A percentile compares a stretch with the other conserved stretches of the same genome.
These are phyloP conservation scores for Furcasterigmium furcatum DNA, from an alignment of 2,329 filamentous ascomycete genomes.

Conservation along the genomic window DNA sequence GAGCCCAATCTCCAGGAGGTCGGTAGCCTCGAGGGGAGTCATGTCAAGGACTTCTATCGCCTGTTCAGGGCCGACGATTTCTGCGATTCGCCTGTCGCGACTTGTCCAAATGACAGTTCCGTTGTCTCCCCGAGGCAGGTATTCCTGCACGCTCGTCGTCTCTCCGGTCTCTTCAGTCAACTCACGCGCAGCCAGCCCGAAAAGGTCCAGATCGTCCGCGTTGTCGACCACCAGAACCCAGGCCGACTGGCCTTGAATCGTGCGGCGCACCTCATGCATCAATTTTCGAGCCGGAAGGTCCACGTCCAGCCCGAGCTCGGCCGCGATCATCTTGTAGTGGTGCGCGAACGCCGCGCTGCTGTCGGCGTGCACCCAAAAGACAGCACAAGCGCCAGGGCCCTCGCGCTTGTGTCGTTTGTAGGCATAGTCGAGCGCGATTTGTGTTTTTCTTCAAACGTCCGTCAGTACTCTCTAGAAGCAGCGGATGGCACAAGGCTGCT, in stretches of 20 bases:
- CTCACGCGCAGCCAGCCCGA: too few species aligned
- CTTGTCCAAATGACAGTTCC: too few species aligned
- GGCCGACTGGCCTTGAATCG: slow-evolving; percentile 11
- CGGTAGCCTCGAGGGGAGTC: too few species aligned
- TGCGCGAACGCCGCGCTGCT: slow-evolving; percentile 23
- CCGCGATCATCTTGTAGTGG: slow-evolving; percentile 25
- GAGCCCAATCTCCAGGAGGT: too few species aligned
- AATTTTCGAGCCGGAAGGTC: slow-evolving; percentile 16
- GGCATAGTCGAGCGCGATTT: slow-evolving; percentile 30
- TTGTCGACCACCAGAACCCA: slow-evolving; percentile 31
- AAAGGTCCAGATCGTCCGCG: slow-evolving; percentile 26
- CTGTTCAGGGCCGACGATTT: too few species aligned
- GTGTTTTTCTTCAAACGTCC: slow-evolving; percentile 28
- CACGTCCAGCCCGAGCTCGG: slow-evolving; percentile 14
- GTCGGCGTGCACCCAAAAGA: slow-evolving; percentile 34
- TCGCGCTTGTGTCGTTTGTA: slow-evolving; percentile 20
- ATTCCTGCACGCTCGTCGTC: too few species aligned
- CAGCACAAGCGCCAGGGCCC: slow-evolving; percentile 19
- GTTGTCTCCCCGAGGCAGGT: too few species aligned
- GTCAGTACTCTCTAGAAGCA: too few species aligned
- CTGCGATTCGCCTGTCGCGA: too few species aligned
- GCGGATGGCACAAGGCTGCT: not conserved
- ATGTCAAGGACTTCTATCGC: too few species aligned
- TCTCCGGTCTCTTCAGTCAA: too few species aligned
- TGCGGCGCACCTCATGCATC: slow-evolving; percentile 9